Evolutionary conservation across 1,284 basidiomycete species (phyloP).

Genomic region (Microbotryomycetes sp.): DNA sequence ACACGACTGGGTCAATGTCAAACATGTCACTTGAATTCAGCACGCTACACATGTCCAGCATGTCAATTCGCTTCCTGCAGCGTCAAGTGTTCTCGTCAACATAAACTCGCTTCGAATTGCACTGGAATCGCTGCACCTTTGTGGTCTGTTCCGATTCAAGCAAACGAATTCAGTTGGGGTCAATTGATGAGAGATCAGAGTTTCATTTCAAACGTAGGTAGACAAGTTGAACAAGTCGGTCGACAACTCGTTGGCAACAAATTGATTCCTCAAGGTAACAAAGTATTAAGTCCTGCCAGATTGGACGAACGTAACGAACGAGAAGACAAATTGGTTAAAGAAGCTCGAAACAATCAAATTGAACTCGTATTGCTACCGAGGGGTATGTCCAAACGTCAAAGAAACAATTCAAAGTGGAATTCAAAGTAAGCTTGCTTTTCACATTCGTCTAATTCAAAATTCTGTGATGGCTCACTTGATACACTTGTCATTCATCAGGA

Average conservation of each 20-base stretch:
- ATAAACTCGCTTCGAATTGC: slow-evolving; percentile 19
- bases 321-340: slow-evolving; percentile 25
- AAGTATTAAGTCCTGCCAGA: slow-evolving; percentile 4
- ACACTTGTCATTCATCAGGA: too few relatives aligned
- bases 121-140: slow-evolving; percentile 24
- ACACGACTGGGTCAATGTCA: slow-evolving; percentile 20
- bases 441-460: too few relatives aligned
- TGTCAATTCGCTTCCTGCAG: slow-evolving; percentile 27
- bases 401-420: slow-evolving; percentile 29
- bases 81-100: slow-evolving; percentile 25
- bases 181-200: slow-evolving; percentile 29
- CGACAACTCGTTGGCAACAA: slow-evolving; percentile 20
- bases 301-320: slow-evolving; percentile 29
- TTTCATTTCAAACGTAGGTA: slow-evolving; percentile 23
- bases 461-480: not conserved
- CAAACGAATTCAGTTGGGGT: slow-evolving; percentile 31
- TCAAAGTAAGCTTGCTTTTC: slow-evolving; percentile 14
- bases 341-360: slow-evolving; percentile 25
- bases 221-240: slow-evolving; percentile 20
- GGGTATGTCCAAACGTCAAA: slow-evolving; percentile 28
- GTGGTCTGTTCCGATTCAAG: slow-evolving; percentile 12
- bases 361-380: slow-evolving; percentile 27
- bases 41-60: slow-evolving; percentile 27
- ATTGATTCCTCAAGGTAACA: slow-evolving; percentile 22
- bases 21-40: slow-evolving; percentile 10